phyloP scores from a whole-genome alignment of 2,329 filamentous ascomycete genomes.

The Pseudonectria buxi region DNA sequence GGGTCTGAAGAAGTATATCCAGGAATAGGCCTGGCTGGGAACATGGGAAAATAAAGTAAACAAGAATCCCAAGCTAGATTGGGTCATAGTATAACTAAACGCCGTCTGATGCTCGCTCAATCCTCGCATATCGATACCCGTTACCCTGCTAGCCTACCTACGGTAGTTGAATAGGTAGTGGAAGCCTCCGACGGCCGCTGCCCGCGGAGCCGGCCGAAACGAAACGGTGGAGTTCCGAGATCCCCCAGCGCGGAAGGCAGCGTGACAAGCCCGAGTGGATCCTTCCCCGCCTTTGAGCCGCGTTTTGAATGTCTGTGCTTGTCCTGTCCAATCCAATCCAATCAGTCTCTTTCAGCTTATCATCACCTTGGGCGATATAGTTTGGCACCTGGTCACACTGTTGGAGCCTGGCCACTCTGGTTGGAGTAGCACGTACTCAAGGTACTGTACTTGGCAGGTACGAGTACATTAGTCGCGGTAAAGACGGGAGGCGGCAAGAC shows the following conservation, averaged over 20 bases:
- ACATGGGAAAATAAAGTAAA: slow-evolving; percentile 1
- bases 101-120: no score
- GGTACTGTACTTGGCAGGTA: no score
- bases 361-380: no score
- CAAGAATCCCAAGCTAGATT: slow-evolving; percentile 2
- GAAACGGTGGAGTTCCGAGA: slow-evolving; percentile 10
- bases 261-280: background rate
- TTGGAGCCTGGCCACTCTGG: background rate
- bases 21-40: slow-evolving; percentile 10
- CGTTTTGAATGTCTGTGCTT: no score
- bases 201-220: slow-evolving; percentile 28
- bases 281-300: slow-evolving; percentile 6
- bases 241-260: slow-evolving; percentile 2
- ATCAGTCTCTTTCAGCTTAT: no score
- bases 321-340: no score
- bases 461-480: no score
- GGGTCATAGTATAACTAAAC: no score
- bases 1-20: slow-evolving; percentile 66
- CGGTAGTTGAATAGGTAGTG: slow-evolving; percentile 13
- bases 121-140: no score
- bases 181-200: slow-evolving; percentile 23
- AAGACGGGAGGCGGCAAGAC: no score
- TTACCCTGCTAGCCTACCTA: no score
- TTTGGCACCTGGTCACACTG: no score
- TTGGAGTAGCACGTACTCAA: background rate